Conservation (phyloP, 768 basidiomycete genomes). For the Termitomyces sp. region DNA sequence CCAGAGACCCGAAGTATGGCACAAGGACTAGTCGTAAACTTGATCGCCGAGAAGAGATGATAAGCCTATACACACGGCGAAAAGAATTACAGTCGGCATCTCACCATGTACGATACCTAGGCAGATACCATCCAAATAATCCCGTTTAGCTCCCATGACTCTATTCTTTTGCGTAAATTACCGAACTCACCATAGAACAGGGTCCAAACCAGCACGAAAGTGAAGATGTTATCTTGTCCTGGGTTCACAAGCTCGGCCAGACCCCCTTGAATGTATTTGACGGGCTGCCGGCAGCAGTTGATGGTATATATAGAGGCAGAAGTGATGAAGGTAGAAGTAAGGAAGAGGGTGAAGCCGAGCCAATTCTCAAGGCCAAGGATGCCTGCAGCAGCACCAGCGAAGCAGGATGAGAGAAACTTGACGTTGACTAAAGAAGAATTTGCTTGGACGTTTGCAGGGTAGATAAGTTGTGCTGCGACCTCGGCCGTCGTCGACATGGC, state of each 20-base stretch:
- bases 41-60: conserved; percentile 9
- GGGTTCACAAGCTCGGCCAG: conserved; percentile 69
- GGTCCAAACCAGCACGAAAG: conserved; percentile 92
- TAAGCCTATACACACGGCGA: background rate
- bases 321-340: conserved; percentile 59
- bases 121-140: background rate
- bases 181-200: conserved; percentile 74
- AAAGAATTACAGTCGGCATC: conserved; percentile 11
- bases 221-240: conserved; percentile 86
- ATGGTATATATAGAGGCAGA: conserved; percentile 58
- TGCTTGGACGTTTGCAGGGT: conserved; percentile 57
- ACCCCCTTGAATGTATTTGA: conserved; percentile 59
- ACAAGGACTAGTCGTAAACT: conserved; percentile 18
- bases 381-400: conserved; percentile 83
- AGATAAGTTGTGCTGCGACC: conserved; percentile 55
- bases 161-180: background rate
- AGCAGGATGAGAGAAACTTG: conserved; percentile 80
- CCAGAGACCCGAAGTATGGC: background rate
- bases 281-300: conserved; percentile 65
- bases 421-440: conserved; percentile 58
- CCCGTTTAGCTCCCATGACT: background rate
- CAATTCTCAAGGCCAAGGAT: conserved; percentile 86
- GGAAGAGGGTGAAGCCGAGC: conserved; percentile 77
- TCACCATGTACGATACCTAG: conserved; percentile 48
- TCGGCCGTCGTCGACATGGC: conserved; percentile 45